Base-by-base conservation (phyloP, 2,329 filamentous ascomycete species). In the Capronia americana region DNA sequence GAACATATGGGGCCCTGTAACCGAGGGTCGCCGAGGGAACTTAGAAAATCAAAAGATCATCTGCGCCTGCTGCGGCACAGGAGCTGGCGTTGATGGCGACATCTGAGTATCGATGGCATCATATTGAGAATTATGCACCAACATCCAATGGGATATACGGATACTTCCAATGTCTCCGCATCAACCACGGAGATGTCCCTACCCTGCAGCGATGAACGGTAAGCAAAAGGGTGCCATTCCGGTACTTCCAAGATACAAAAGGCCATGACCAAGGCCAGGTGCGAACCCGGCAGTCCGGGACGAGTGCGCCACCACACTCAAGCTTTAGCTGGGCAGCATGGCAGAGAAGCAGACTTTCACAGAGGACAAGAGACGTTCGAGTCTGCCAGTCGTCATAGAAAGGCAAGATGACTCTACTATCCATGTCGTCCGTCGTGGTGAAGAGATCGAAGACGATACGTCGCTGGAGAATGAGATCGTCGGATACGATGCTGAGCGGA, bases 401-500 rank as follows among this genome's bases (percentile, higher is more conserved):
- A 44, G 32, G 14, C 51, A 48, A 57, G 60, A 20, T 1, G 41
- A 38, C 30, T 20, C 20, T 17, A 41, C 41, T 10, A 28, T 57
- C 5, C 61, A 63, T 53, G 61, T 63, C 12, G 61, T 57, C 44
- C 63, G 32, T 60, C 63, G 63, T 56, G 63, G 63, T 48, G 63
- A 64, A 34, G 44, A 41, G 23, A 10, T 64, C 34, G 63, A 59
- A 23, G 63, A 64, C 34, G 50, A 23, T 17, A 54, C 46, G 3
- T 64, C 63, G 5, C 34, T 64, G 28, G 63, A 61, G 32, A 66
- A 24, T 26, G 63, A 64, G 34, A 67, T 67, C 12, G 51, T 63
- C 38, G 76, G 76, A 10, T 77, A 75, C 53, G 73, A 77, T 57
- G 70, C 74, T 0, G 71, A 74, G 5, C 67, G 70, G n/a, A 78